Percentiles rank a stretch among this genome's conserved stretches.
Evolutionary conservation across 306 rosid species (phyloP).

Genomic region (Senna tora): DNA sequence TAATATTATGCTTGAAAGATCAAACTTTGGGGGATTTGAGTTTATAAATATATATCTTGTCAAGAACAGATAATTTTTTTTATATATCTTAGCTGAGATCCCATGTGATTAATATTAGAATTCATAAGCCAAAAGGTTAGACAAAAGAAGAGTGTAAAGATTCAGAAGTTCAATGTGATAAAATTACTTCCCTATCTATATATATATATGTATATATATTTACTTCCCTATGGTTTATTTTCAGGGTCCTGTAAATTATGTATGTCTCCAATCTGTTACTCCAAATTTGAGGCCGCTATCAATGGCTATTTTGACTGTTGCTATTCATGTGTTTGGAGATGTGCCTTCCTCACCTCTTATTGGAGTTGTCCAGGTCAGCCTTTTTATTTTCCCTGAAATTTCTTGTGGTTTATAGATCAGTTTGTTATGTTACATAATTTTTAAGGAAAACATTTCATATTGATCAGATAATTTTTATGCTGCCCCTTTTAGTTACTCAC

Average conservation of each 20-base stretch:
- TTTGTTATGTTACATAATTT: background rate
- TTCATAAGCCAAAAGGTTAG: background rate
- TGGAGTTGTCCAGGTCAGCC: slow-evolving; percentile 77
- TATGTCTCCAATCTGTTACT: slow-evolving; percentile 78
- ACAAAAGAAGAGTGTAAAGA: background rate
- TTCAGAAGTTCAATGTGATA: background rate
- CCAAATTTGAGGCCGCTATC: slow-evolving; percentile 90
- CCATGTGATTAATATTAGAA: slow-evolving; percentile 5
- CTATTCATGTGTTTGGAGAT: slow-evolving; percentile 90
- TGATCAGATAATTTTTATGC: too few relatives aligned
- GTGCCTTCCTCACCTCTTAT: slow-evolving; percentile 94
- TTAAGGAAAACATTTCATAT: background rate
- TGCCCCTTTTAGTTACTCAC: too few relatives aligned
- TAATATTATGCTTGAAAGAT: background rate
- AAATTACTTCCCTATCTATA: too few relatives aligned
- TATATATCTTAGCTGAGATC: slow-evolving; percentile 3
- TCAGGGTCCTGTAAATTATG: slow-evolving; percentile 88
- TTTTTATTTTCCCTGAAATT: background rate
- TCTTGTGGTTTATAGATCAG: background rate
- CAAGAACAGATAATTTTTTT: slow-evolving; percentile 15
- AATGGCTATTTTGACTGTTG: slow-evolving; percentile 87
- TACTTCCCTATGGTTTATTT: slow-evolving; percentile 20
- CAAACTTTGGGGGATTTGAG: background rate
- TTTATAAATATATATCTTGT: background rate
- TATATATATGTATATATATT: too few relatives aligned